A percentile compares a stretch with the other conserved stretches of the same genome.
phyloP scores from a whole-genome alignment of 768 basidiomycete species.

The Leucocoprinus birnbaumii region DNA sequence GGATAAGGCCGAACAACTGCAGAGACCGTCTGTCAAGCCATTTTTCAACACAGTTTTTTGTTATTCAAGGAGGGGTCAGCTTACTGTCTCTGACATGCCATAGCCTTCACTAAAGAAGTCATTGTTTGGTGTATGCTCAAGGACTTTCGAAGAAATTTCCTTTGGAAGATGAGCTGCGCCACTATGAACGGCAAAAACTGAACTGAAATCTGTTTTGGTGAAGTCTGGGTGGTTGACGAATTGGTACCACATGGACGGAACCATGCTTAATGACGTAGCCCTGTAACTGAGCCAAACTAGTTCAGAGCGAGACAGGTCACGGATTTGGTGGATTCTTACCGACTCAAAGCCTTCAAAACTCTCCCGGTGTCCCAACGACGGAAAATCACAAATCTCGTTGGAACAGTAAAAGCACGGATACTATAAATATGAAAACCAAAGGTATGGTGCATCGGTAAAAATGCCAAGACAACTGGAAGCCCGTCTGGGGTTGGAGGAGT shows the following conservation, averaged over 20 bases:
- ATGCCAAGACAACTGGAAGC: slow-evolving; percentile 46
- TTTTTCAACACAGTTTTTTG: no score
- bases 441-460: slow-evolving; percentile 65
- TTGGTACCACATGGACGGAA: slow-evolving; percentile 66
- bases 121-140: slow-evolving; percentile 28
- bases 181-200: slow-evolving; percentile 36
- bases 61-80: slow-evolving; percentile 18
- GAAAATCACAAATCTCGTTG: slow-evolving; percentile 48
- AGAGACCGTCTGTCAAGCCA: slow-evolving; percentile 45
- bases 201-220: slow-evolving; percentile 49
- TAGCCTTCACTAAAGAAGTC: slow-evolving; percentile 44
- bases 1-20: slow-evolving; percentile 39
- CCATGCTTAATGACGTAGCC: slow-evolving; percentile 44
- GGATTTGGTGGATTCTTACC: slow-evolving; percentile 32
- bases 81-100: slow-evolving; percentile 66
- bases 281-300: slow-evolving; percentile 40
- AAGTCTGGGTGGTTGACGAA: slow-evolving; percentile 54
- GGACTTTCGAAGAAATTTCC: slow-evolving; percentile 43
- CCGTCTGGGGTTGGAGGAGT: slow-evolving; percentile 38
- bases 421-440: slow-evolving; percentile 53
- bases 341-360: slow-evolving; percentile 52
- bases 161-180: slow-evolving; percentile 72
- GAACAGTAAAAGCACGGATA: slow-evolving; percentile 46
- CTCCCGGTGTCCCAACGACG: slow-evolving; percentile 54
- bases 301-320: not conserved